Evolutionary conservation across 2,329 filamentous ascomycete genomes (phyloP).

Genomic region (Colletotrichum lupini): DNA sequence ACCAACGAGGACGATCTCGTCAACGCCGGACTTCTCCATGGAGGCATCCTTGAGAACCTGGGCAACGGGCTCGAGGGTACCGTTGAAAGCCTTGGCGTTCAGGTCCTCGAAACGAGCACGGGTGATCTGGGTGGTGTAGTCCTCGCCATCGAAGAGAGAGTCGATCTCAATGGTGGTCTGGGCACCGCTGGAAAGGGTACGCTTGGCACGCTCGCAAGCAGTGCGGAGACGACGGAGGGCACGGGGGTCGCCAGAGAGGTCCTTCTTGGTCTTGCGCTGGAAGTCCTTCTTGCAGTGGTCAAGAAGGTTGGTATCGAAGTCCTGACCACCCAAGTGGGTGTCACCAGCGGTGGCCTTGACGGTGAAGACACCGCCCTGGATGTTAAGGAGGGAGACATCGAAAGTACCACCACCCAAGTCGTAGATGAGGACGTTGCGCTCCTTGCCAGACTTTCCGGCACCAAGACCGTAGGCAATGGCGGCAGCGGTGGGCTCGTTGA

Average conservation of each 20-base stretch:
- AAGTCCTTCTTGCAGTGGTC: constrained; percentile 99
- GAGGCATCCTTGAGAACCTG: constrained; percentile 95
- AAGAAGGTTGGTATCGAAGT: constrained; percentile 96
- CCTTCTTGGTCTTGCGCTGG: constrained; percentile 82
- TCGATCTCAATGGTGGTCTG: constrained; percentile 99
- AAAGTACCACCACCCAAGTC: constrained; percentile 99
- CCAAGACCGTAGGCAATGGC: constrained; percentile 99
- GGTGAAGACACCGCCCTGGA: constrained; percentile 99
- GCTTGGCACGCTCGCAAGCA: constrained; percentile 99
- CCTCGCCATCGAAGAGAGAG: constrained; percentile 97
- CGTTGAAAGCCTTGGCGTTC: constrained; percentile 93
- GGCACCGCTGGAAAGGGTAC: constrained; percentile 95
- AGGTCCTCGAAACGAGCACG: constrained; percentile 99
- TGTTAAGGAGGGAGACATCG: constrained; percentile 99
- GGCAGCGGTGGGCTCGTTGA: constrained; percentile 99
- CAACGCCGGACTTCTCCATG: constrained; percentile 90
- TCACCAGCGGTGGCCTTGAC: constrained; percentile 99
- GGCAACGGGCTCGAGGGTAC: constrained; percentile 93
- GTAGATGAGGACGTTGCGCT: constrained; percentile 99
- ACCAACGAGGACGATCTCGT: constrained; percentile 99
- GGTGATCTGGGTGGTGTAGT: constrained; percentile 97
- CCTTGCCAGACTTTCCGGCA: constrained; percentile 93
- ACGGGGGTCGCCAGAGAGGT: constrained; percentile 85
- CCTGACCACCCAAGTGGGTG: constrained; percentile 93
- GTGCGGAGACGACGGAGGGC: constrained; percentile 96